Evolutionary conservation across 139 green algal genomes (phyloP), one percentile per base, ranked within the genome.

Genomic region (Chlamydomonas applanata): DNA sequence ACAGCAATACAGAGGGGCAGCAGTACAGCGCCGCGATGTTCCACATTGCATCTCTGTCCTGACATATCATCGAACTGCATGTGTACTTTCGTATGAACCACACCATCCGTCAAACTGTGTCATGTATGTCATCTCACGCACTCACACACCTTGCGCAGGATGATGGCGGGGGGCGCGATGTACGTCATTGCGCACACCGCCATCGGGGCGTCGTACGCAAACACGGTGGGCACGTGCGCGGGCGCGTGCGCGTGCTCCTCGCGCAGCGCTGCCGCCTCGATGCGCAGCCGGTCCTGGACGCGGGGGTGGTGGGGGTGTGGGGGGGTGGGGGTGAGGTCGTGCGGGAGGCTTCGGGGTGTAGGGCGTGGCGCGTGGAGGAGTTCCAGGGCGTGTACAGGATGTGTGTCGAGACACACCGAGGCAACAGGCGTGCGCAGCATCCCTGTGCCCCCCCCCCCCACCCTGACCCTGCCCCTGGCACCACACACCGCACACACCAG

Each of bases 151-250:
- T 74, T 73, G 22, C 96, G 83, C 66, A 98, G 83, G 70, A 98
- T 95, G 62, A 92, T 81, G 75, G 91, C 85, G 1, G 95, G 96
- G 14, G 94, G 91, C 1, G 86, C 66, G 52, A 99, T 63, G 84
- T 96, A 98, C 79, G 93, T 72, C 92, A 97, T 96, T 1, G 84
- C 88, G 7, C 97, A 87, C 56, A 95, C 67, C 24, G 73, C 78
- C 56, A 81, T 85, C 29, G 63, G 44, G 1, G 64, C 33, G 63
- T 96, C 92, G 57, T 79, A 95, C 60, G 73, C 36, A 75, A 88
- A 88, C 24, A 94, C 70, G 7, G 85, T 80, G 3, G 95, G 95
- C 64, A 94, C 84, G 79, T 98, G 94, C 45, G 89, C 60, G 0
- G 96, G 94, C 73, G 79, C 91, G 32, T 84, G 79, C 25, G 67